These are phyloP conservation scores for Aspergillus campestris DNA, from an alignment of 495 filamentous ascomycete species.

Conservation along the genomic window DNA sequence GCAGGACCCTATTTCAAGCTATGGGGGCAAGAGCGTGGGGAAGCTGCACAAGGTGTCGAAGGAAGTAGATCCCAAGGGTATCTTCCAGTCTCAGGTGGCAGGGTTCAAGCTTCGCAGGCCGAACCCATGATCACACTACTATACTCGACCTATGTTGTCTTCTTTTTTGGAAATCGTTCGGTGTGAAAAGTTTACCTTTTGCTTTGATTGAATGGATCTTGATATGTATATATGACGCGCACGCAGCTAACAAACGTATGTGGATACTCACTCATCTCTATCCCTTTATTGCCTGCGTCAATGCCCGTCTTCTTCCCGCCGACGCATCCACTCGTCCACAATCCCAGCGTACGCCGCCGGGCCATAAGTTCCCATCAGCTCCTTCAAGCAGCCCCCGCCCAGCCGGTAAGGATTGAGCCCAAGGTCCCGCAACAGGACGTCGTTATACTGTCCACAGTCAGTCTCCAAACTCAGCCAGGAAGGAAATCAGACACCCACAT, in stretches of 20 bases:
- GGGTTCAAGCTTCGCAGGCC: constrained; percentile 5
- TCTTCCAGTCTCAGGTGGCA: constrained; percentile 4
- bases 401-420: constrained; percentile 23
- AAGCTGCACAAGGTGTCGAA: constrained; percentile 18
- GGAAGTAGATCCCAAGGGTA: constrained; percentile 32
- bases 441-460: constrained; percentile 18
- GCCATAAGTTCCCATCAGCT: constrained; percentile 20
- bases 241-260: no score
- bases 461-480: not conserved
- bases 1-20: constrained; percentile 28
- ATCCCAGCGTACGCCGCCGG: constrained; percentile 23
- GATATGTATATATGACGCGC: no score
- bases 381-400: constrained; percentile 15
- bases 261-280: no score
- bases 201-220: no score
- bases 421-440: constrained; percentile 21
- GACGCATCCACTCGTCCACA: constrained; percentile 19
- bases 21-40: constrained; percentile 27
- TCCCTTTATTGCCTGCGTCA: no score
- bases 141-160: no score
- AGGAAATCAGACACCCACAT: constrained; percentile 7
- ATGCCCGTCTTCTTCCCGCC: no score
- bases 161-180: no score
- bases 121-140: no score
- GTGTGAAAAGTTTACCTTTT: no score